Evolutionary conservation across 306 rosid genomes (phyloP).

Genomic region (Lathyrus sativus): DNA sequence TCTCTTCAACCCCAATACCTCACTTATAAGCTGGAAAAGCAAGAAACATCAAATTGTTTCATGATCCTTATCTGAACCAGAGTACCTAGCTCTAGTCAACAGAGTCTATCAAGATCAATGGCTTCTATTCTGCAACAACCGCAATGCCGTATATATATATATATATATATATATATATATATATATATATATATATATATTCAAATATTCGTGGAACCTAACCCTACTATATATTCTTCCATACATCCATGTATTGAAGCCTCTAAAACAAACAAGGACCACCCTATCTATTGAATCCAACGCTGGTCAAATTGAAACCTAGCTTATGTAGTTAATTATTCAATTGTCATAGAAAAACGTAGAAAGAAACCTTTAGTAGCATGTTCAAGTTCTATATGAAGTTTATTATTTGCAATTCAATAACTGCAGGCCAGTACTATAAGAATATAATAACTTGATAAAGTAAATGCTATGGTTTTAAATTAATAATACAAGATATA

Average conservation of each 20-base stretch:
- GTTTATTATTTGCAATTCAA: constrained; percentile 14
- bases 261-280: constrained; percentile 39
- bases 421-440: constrained; percentile 4
- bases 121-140: too few relatives aligned
- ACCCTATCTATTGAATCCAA: constrained; percentile 31
- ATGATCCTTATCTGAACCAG: too few relatives aligned
- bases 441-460: not conserved
- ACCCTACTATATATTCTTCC: constrained; percentile 6
- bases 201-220: not conserved
- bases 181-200: too few relatives aligned
- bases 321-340: constrained; percentile 11
- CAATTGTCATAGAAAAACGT: constrained; percentile 23
- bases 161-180: too few relatives aligned
- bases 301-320: constrained; percentile 16
- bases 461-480: not conserved
- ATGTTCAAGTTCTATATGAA: not conserved
- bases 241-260: constrained; percentile 8
- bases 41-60: too few relatives aligned
- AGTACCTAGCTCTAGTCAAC: too few relatives aligned
- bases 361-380: constrained; percentile 26
- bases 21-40: too few relatives aligned
- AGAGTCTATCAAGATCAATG: too few relatives aligned
- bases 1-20: too few relatives aligned
- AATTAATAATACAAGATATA: constrained; percentile 3
- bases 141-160: too few relatives aligned